Percentiles rank a stretch among this genome's conserved stretches.
phyloP scores from a whole-genome alignment of 495 filamentous ascomycete species.

The Penicillium steckii region DNA sequence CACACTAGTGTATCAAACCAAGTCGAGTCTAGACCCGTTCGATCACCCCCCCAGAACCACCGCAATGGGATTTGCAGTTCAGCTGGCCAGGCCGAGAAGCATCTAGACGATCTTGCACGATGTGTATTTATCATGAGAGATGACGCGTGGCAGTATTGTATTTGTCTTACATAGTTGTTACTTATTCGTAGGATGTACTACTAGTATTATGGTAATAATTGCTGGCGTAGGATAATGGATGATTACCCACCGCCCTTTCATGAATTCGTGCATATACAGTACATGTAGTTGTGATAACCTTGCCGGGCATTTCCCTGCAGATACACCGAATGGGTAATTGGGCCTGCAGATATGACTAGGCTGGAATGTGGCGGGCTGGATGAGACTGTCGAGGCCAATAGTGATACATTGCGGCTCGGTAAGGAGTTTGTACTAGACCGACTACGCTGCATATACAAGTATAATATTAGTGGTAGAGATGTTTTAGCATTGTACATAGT shows the following conservation, averaged over 20 bases:
- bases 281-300: slow-evolving; percentile 16
- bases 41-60: slow-evolving; percentile 7
- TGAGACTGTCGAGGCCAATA: background rate
- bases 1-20: background rate
- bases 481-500: too few species aligned
- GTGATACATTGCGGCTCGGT: background rate
- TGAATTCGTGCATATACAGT: background rate
- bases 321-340: slow-evolving; percentile 6
- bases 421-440: background rate
- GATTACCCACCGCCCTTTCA: slow-evolving; percentile 12
- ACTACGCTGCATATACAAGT: too few species aligned
- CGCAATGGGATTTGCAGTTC: slow-evolving; percentile 7
- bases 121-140: background rate
- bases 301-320: slow-evolving; percentile 11
- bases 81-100: background rate
- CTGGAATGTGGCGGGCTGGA: slow-evolving; percentile 13
- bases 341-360: slow-evolving; percentile 1
- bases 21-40: slow-evolving; percentile 18
- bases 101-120: too few species aligned
- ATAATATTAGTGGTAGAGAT: too few species aligned
- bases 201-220: background rate
- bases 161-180: too few species aligned
- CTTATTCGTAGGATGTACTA: background rate
- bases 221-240: background rate
- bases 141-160: background rate